These are phyloP conservation scores for Verticillium albo-atrum DNA, from an alignment of 2,329 filamentous ascomycete species.

Conservation along the genomic window DNA sequence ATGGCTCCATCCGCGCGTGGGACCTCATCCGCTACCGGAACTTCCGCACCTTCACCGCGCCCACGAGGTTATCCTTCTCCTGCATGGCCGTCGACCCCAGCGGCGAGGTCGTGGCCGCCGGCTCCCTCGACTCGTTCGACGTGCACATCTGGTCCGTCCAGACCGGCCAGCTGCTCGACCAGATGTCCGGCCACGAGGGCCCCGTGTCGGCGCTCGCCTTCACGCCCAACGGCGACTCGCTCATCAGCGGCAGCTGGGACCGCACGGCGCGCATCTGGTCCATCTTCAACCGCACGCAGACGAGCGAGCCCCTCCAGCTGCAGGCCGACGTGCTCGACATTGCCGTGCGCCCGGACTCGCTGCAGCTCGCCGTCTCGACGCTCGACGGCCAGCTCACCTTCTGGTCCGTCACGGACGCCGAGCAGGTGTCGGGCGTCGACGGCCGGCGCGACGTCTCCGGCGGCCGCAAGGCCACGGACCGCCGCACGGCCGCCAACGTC, in stretches of 20 bases:
- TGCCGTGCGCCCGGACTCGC: conserved; percentile 82
- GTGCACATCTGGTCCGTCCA: conserved; percentile 99
- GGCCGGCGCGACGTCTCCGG: conserved; percentile 90
- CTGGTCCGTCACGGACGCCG: conserved; percentile 85
- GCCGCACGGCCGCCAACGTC: conserved; percentile 85
- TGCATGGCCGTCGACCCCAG: conserved; percentile 95
- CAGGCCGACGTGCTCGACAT: conserved; percentile 88
- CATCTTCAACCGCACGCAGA: conserved; percentile 90
- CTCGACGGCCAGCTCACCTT: conserved; percentile 92
- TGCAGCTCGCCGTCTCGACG: conserved; percentile 87
- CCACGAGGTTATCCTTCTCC: conserved; percentile 85
- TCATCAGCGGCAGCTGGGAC: conserved; percentile 96
- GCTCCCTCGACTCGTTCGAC: conserved; percentile 92
- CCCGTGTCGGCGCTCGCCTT: conserved; percentile 88
- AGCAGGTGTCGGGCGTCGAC: conserved; percentile 82
- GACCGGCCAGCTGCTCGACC: conserved; percentile 90
- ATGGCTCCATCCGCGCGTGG: conserved; percentile 93
- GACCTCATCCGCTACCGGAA: conserved; percentile 94
- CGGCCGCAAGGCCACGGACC: conserved; percentile 81
- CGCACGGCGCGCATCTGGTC: conserved; percentile 94
- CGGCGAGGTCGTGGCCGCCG: conserved; percentile 92
- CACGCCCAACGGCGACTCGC: conserved; percentile 74
- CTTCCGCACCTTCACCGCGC: conserved; percentile 95
- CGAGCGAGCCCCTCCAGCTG: conserved; percentile 87
- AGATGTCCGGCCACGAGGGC: conserved; percentile 86